Evolutionary conservation across 2,329 filamentous ascomycete species (phyloP).

Genomic region (Bertia moriformis): DNA sequence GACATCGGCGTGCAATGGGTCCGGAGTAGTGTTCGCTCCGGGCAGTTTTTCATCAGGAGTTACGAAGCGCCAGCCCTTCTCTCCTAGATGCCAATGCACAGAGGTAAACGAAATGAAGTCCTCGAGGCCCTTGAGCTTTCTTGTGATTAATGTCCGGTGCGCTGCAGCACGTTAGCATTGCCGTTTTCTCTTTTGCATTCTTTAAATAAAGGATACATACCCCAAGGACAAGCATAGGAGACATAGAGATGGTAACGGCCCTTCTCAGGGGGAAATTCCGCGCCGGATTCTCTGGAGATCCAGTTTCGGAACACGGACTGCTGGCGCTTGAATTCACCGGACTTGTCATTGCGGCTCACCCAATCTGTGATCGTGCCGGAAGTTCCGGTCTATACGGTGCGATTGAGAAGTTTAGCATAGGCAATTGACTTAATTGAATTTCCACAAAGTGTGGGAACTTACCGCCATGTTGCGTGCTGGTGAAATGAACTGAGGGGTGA

Average conservation of each 20-base stretch:
- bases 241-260: slow-evolving; percentile 89
- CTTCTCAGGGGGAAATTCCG: slow-evolving; percentile 72
- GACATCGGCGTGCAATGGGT: slow-evolving; percentile 56
- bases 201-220: slow-evolving; percentile 11
- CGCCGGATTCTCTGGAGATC: slow-evolving; percentile 58
- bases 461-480: background rate
- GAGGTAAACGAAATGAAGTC: slow-evolving; percentile 64
- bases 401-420: no score
- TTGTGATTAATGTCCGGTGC: slow-evolving; percentile 71
- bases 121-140: slow-evolving; percentile 83
- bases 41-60: slow-evolving; percentile 40
- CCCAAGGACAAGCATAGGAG: slow-evolving; percentile 88
- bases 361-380: slow-evolving; percentile 60
- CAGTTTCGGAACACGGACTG: slow-evolving; percentile 68
- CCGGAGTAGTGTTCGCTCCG: slow-evolving; percentile 48
- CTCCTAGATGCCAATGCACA: slow-evolving; percentile 82
- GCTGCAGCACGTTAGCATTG: slow-evolving; percentile 26
- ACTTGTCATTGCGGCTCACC: slow-evolving; percentile 63
- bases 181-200: no score
- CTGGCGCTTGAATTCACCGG: slow-evolving; percentile 86
- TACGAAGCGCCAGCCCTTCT: slow-evolving; percentile 71
- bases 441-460: background rate
- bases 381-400: background rate
- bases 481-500: no score
- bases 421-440: background rate